Evolutionary conservation across 345 rosid genomes (phyloP), one percentile per base, ranked within the genome.

Genomic region (Syzygium grande): DNA sequence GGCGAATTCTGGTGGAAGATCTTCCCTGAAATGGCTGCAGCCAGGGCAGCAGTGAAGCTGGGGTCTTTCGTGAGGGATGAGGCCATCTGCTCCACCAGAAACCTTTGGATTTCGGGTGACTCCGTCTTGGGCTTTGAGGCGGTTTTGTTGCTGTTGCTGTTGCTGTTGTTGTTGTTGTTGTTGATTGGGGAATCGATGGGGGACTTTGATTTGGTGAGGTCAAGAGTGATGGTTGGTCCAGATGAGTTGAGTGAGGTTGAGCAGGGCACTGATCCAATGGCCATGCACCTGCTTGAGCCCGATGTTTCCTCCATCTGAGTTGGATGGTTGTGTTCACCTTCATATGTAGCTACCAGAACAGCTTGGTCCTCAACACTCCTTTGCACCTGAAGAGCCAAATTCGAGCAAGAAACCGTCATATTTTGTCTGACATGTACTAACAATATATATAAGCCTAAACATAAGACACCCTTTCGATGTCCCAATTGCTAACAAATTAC

Each of bases 271-370:
- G 95, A 86, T 85, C 93, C 91, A 84, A 86, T 79, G 51, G 91
- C 58, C 53, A 84, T 83, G 58, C 89, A 84, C 25, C 94, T 93
- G 92, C 87, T 94, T 41, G 94, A 85, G 54, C 94, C 91, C 3
- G 92, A 86, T 87, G 92, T 90, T 85, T 95, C 91, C 65, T 96
- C 98, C 87, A 88, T 85, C 80, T 93, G 95, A 15, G 96, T 92
- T 51, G 97, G 97, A 93, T 98, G 99, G 91, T 96, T 98, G 92
- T 98, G 99, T 89, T 96, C 99, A 30, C 99, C 99, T 88, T 98
- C 99, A 54, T 98, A 98, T 10, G 99, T 98, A 19, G 99, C 99
- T 23, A 98, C 98, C 53, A 98, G 54, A 15, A 98, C 92, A 1
- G 97, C 93, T 86, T 96, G 99, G 54, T 98, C 99, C 41, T 98